Evolutionary conservation across 2,329 filamentous ascomycete genomes (phyloP).

Genomic region (Trichoderma koningii): DNA sequence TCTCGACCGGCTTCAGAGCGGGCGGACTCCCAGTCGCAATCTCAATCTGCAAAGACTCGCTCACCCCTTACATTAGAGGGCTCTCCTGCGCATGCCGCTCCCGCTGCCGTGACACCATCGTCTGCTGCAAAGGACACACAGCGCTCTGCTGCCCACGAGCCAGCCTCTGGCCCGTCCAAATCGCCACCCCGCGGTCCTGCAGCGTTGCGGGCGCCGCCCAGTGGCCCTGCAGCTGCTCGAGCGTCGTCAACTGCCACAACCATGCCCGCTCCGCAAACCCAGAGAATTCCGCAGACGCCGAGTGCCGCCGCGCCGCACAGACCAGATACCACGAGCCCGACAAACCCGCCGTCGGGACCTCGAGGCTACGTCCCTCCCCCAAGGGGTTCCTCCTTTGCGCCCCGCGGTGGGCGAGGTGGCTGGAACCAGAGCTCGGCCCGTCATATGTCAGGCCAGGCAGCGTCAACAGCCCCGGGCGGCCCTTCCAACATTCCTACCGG

Average conservation of each 20-base stretch:
- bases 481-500: conserved; percentile 51
- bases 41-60: conserved; percentile 49
- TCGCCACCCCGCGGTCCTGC: conserved; percentile 60
- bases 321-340: conserved; percentile 49
- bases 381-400: conserved; percentile 47
- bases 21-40: conserved; percentile 55
- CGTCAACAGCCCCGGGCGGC: conserved; percentile 46
- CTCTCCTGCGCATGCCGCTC: conserved; percentile 38
- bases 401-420: conserved; percentile 46
- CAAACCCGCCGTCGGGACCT: conserved; percentile 56
- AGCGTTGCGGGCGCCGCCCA: conserved; percentile 54
- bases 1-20: conserved; percentile 55
- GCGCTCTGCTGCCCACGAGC: conserved; percentile 36
- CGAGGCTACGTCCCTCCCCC: conserved; percentile 53
- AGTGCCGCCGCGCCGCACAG: conserved; percentile 39
- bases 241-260: conserved; percentile 44
- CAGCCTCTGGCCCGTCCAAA: conserved; percentile 37
- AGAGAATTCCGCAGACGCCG: conserved; percentile 42
- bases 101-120: conserved; percentile 31
- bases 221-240: conserved; percentile 44
- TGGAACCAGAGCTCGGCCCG: conserved; percentile 45
- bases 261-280: conserved; percentile 40
- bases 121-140: conserved; percentile 36
- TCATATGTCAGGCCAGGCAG: conserved; percentile 40
- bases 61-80: conserved; percentile 50